Evolutionary conservation across 768 basidiomycete species (phyloP), one percentile per base, ranked within the genome.

Genomic region (Mrakia blollopis): DNA sequence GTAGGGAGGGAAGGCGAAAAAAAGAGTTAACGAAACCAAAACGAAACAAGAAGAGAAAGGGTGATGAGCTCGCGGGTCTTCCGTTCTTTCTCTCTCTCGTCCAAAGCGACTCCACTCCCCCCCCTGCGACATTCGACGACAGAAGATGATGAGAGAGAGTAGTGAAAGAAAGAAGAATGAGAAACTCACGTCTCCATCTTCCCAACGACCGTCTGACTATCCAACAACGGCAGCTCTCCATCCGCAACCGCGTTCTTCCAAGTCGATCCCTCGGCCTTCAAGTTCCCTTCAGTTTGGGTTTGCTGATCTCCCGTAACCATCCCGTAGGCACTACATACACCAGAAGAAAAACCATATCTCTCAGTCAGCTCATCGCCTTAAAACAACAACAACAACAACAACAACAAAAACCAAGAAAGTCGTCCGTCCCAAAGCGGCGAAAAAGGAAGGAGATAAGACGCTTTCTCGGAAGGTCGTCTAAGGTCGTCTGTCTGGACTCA

Each of bases 241-340:
- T 68, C 65, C 3, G 35, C 65, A 37, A 25, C 37, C 3, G 65
- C 35, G 23, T 68, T 37, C 65, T 68, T 68, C 83, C 83, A 83
- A 73, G 81, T 82, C 1, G 83, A 82, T 73, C 82, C 81, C 78
- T 84, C 83, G 7, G 83, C 82, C 52, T 77, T 79, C 6, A 80
- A 0, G 70, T 84, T 84, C 30, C 82, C 83, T 67, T 81, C 77
- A 68, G 77, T 80, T 78, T 84, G 83, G 74, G 79, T 77, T 76
- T 80, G 79, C 71, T 78, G 61, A 79, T 84, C 82, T 1, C 83
- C 83, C 13, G 79, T 83, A 1, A 82, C 80, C 80, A 72, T 72
- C 2, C 65, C 65, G 37, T 25, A 68, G 1, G 65, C 65, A 0
- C 65, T 68, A 9, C 2, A 23, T 28, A 13, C 8, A 13, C 28